Evolutionary conservation across 176 grass and related monocot species (phyloP).

Genomic region (Dendrocalamus sinicus): DNA sequence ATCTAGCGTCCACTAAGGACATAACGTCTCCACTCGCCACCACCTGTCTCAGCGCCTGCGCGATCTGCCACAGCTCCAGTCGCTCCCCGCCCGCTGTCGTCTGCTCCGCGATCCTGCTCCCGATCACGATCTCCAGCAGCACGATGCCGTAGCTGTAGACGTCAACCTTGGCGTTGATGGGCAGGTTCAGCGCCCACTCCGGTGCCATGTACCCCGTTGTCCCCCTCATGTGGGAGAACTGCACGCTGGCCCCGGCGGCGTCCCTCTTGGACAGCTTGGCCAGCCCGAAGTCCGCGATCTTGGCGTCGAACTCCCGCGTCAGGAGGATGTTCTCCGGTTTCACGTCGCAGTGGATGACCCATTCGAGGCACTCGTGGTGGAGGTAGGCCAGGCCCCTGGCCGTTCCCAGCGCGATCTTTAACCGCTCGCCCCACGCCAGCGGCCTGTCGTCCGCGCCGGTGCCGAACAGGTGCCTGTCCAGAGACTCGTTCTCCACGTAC

Average conservation of each 20-base stretch:
- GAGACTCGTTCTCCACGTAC: conserved; percentile 72
- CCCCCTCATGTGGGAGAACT: conserved; percentile 74
- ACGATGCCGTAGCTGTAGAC: conserved; percentile 77
- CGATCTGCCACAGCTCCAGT: conserved; percentile 24
- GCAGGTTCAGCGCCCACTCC: conserved; percentile 68
- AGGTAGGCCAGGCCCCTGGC: conserved; percentile 82
- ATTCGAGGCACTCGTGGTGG: conserved; percentile 87
- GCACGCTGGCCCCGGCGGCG: conserved; percentile 37
- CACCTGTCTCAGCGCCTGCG: conserved; percentile 23
- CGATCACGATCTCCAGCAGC: conserved; percentile 61
- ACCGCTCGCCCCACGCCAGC: conserved; percentile 59
- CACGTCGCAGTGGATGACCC: conserved; percentile 89
- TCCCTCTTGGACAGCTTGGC: conserved; percentile 63
- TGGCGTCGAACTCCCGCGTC: conserved; percentile 68
- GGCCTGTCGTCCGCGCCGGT: too few relatives aligned
- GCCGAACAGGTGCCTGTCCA: conserved; percentile 72
- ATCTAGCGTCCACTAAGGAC: conserved; percentile 35
- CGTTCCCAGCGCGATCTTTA: conserved; percentile 62
- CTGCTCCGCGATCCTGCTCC: conserved; percentile 18
- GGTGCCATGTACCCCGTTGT: conserved; percentile 88
- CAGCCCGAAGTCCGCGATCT: conserved; percentile 81
- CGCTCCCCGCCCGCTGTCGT: background rate
- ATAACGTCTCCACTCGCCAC: conserved; percentile 20
- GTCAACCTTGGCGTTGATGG: conserved; percentile 75
- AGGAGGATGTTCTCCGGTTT: conserved; percentile 94